Base-by-base conservation (phyloP, 2,329 filamentous ascomycete species). In the Fusarium paranaense region DNA sequence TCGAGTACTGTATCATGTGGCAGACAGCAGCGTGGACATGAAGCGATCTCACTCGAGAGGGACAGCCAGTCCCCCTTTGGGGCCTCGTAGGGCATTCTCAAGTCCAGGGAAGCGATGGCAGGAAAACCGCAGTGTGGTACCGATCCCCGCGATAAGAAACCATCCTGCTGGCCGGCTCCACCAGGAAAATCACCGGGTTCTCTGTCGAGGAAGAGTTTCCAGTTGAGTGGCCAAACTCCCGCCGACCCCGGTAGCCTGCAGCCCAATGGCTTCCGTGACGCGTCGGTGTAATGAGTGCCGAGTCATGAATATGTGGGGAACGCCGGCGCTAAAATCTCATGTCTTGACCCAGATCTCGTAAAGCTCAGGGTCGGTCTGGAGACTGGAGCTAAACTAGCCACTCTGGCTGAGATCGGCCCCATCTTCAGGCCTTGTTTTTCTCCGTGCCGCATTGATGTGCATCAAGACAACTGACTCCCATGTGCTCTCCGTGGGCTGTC, bases 231-330 rank as follows among this genome's bases (percentile, higher is more conserved):
- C 30, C 59, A 37, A 60, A 27, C 33, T 37, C 11, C 30, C 20
- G 40, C 18, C n/a, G 25, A 30, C 20, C 25, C 18, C 40, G 20
- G 40, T 33, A 27, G 37, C 33, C 27, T 37, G 20, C 32, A 50
- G 16, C 30, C 40, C 42, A 62, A 50, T n/a, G 59, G 18, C 16
- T 45, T 30, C 18, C n/a, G 16, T 30, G 27, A 35, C 22, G 30
- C 30, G 14, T 50, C 59, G 32, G 59, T 50, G 40, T 27, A 50
- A 37, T 27, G 32, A 50, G 7, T 20, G 40, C 59, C 59, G 59
- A 62, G 59, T 62, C 59, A 62, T 62, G 32, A 45, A 35, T 11
- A 18, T 52, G 40, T 62, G 30, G 59, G 35, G 37, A 52, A 42
- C 13, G 37, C 9, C 22, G 18, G n/a, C 56, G 33, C 58, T 37